Base-by-base conservation (phyloP, 2,329 filamentous ascomycete genomes). In the Phialophora tarda region DNA sequence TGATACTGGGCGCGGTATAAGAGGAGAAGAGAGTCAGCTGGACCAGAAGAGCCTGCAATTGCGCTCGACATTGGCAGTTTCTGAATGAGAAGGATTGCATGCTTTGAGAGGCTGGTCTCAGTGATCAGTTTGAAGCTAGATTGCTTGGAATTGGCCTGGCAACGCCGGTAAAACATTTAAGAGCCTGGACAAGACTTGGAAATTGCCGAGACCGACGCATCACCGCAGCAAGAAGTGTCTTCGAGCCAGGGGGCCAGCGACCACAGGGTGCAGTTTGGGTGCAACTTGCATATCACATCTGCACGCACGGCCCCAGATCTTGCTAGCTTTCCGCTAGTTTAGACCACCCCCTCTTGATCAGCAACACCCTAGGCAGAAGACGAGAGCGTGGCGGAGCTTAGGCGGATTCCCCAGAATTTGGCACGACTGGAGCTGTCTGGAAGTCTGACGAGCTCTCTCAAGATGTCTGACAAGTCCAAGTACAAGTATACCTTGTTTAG, bases 401-500 rank as follows among this genome's bases (percentile, higher is more conserved):
- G 21, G 48, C 48, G 48, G 23, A 17, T 24, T 51, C 48, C 48
- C 24, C 48, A 51, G 48, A 51, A 26, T 26, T 28, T 51, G 48
- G 14, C 48, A 51, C 48, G 24, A 17, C 48, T 28, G 48, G 48
- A 26, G 8, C 14, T 4, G 48, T 23, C 17, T 51, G 24, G 47
- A 11, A 41, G 30, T 51, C n/a, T 21, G 47, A 26, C 30, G 17
- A 17, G 21, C 38, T 21, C n/a, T 24, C 24, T 30, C 23, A 17
- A 61, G 41, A 58, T 58, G 53, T 32, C 32, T 51, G 58, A 59
- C 32, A 44, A 48, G n/a, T 24, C 32, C 7, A 56, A 24, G 59
- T 63, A 71, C 61, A 66, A 66, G 44, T 73, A 75, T 61, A 70
- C 76, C 1, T 82, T 89, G 10, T 83, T 89, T 78, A 84, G 82